phyloP scores from a whole-genome alignment of 495 filamentous ascomycete species.

The Collariella sp. region DNA sequence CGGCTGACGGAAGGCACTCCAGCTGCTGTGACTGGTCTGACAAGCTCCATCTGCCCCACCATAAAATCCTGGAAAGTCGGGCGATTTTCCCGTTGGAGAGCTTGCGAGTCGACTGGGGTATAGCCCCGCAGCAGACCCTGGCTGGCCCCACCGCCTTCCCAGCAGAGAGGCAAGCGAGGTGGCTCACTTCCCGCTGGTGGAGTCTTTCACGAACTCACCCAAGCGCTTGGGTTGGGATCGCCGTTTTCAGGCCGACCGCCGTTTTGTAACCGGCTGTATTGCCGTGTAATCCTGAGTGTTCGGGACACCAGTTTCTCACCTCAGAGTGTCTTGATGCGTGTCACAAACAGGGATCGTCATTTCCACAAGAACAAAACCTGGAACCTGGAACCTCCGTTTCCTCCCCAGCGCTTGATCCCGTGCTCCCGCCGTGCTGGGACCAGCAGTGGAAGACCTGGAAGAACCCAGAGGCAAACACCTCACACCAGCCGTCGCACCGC shows the following conservation, averaged over 20 bases:
- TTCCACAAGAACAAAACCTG: no score
- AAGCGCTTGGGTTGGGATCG: no score
- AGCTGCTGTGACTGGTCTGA: slow-evolving; percentile 6
- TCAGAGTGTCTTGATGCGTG: no score
- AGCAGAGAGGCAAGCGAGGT: slow-evolving; percentile 15
- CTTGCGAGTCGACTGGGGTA: slow-evolving; percentile 1
- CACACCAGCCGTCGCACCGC: no score
- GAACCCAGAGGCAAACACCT: no score
- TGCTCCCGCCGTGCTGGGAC: slow-evolving; percentile 9
- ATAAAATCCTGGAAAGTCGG: slow-evolving; percentile 21
- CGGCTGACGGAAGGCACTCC: neutral
- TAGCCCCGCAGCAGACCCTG: slow-evolving; percentile 26
- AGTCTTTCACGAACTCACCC: no score
- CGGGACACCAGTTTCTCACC: no score
- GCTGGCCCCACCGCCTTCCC: slow-evolving; percentile 14
- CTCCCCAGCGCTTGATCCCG: neutral
- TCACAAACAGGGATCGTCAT: no score
- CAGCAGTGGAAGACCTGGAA: no score
- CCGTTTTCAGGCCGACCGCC: no score
- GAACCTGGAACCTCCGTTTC: neutral
- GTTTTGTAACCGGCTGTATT: neutral
- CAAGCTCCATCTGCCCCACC: neutral
- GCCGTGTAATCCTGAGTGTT: neutral
- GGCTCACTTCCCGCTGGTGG: slow-evolving; percentile 11
- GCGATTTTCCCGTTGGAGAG: slow-evolving; percentile 24